phyloP scores from a whole-genome alignment of 371 early-diverging fungal genomes.

The Mortierella polycephala region DNA sequence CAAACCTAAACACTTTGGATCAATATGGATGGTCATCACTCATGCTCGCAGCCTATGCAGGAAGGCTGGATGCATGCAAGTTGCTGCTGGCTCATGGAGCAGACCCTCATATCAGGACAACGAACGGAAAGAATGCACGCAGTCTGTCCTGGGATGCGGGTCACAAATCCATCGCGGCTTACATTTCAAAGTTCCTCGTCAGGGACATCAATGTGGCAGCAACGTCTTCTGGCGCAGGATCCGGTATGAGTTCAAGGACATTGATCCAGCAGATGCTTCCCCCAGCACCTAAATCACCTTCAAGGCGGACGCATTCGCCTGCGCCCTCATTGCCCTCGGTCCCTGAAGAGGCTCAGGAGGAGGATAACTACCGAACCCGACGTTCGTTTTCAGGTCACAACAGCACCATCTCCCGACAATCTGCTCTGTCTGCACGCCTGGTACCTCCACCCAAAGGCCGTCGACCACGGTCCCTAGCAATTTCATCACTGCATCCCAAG shows the following conservation, averaged over 20 bases:
- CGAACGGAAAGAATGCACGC: conserved; percentile 55
- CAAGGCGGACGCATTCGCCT: conserved; percentile 43
- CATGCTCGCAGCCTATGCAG: conserved; percentile 58
- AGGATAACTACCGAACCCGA: conserved; percentile 17
- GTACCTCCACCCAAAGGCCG: conserved; percentile 11
- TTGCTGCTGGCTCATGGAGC: conserved; percentile 51
- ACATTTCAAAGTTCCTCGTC: conserved; percentile 40
- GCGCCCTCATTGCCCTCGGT: conserved; percentile 41
- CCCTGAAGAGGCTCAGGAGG: conserved; percentile 32
- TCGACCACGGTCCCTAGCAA: conserved; percentile 19
- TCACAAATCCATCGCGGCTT: conserved; percentile 39
- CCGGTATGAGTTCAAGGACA: conserved; percentile 20
- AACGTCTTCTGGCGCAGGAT: conserved; percentile 4
- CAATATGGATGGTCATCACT: conserved; percentile 58
- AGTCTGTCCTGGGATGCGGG: conserved; percentile 55
- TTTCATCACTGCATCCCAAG: not conserved
- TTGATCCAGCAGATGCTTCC: conserved; percentile 31
- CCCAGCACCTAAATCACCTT: conserved; percentile 29
- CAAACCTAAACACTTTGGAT: conserved; percentile 45
- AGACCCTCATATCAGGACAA: conserved; percentile 43
- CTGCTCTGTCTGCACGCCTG: conserved; percentile 18
- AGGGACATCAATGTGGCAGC: conserved; percentile 7
- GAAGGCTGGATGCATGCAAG: conserved; percentile 46
- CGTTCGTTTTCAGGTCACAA: conserved; percentile 35
- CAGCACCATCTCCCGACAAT: conserved; percentile 42